Evolutionary conservation across 23 red algal genomes (phyloP).

Genomic region (Pyropia yezoensis): DNA sequence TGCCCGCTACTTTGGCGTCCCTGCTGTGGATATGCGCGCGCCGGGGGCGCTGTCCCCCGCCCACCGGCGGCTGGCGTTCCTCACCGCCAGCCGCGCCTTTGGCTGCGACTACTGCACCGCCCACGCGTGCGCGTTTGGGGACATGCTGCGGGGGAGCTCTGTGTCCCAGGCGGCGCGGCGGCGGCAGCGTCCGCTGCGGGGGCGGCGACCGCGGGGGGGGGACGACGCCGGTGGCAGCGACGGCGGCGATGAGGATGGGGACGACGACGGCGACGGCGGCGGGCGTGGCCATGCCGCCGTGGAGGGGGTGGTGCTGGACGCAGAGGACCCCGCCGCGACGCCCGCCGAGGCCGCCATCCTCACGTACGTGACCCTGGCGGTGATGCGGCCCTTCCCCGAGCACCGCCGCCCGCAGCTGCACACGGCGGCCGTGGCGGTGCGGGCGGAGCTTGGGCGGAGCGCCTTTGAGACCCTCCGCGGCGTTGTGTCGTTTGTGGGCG

Average conservation of each 20-base stretch:
- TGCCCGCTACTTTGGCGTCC: slow-evolving; percentile 1
- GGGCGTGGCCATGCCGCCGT: too few species aligned
- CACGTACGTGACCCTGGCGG: background rate
- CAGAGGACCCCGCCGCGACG: too few species aligned
- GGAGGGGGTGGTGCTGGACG: background rate
- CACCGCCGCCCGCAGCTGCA: background rate
- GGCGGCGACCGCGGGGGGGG: background rate
- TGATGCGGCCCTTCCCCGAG: background rate
- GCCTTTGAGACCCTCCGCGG: slow-evolving; percentile 3
- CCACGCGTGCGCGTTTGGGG: slow-evolving; percentile 19
- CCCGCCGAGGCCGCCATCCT: slow-evolving; percentile 1
- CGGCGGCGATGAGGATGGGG: too few species aligned
- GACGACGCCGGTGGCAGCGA: too few species aligned
- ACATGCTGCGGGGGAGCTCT: slow-evolving; percentile 12
- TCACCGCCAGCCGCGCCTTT: slow-evolving; percentile 21
- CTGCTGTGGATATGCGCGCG: slow-evolving; percentile 4
- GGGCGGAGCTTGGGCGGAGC: background rate
- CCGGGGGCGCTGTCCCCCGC: slow-evolving; percentile 4
- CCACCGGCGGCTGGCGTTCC: slow-evolving; percentile 15
- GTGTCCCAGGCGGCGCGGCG: background rate
- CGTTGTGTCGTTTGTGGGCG: slow-evolving; percentile 16
- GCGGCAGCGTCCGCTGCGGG: background rate
- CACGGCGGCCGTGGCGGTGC: background rate
- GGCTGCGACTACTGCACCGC: slow-evolving; percentile 34
- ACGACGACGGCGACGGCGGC: too few species aligned